These are phyloP conservation scores for Pythium biforme DNA, from an alignment of 352 stramenopile species.

Conservation along the genomic window DNA sequence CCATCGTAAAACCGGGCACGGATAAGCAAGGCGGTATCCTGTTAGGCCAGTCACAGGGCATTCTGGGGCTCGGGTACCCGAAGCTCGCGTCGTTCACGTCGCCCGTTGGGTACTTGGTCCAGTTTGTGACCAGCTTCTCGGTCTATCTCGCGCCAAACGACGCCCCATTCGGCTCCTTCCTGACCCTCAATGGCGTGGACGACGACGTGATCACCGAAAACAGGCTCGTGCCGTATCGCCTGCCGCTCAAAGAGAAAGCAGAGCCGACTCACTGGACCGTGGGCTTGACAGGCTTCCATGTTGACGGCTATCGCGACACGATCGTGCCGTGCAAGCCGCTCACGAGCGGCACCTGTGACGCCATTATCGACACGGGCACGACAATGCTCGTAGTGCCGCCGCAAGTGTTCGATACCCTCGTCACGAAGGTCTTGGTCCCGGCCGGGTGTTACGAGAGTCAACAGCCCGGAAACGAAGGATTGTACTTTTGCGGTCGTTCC, in stretches of 20 bases:
- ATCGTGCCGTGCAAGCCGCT: constrained; percentile 42
- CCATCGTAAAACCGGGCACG: constrained; percentile 44
- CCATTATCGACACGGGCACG: constrained; percentile 43
- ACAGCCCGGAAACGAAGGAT: constrained; percentile 26
- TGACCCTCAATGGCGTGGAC: constrained; percentile 70
- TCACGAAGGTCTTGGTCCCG: constrained; percentile 39
- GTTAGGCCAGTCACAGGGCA: constrained; percentile 46
- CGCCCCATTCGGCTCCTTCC: constrained; percentile 49
- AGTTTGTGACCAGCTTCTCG: constrained; percentile 67
- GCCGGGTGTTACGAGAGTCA: constrained; percentile 31
- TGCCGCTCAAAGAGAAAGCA: constrained; percentile 38
- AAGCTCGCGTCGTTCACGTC: constrained; percentile 52
- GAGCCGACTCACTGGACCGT: constrained; percentile 64
- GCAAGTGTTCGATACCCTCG: constrained; percentile 35
- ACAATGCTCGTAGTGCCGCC: constrained; percentile 36
- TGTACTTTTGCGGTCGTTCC: constrained; percentile 59
- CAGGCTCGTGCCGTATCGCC: constrained; percentile 39
- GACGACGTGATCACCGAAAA: constrained; percentile 47
- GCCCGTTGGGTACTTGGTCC: constrained; percentile 45
- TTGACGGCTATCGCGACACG: constrained; percentile 36
- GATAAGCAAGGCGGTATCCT: constrained; percentile 32
- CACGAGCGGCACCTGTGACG: constrained; percentile 21
- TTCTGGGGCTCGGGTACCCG: constrained; percentile 64
- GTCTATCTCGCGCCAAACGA: constrained; percentile 56
- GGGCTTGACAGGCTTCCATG: constrained; percentile 54